Evolutionary conservation across 2,329 filamentous ascomycete species (phyloP).

Genomic region (Colletotrichum filicis): DNA sequence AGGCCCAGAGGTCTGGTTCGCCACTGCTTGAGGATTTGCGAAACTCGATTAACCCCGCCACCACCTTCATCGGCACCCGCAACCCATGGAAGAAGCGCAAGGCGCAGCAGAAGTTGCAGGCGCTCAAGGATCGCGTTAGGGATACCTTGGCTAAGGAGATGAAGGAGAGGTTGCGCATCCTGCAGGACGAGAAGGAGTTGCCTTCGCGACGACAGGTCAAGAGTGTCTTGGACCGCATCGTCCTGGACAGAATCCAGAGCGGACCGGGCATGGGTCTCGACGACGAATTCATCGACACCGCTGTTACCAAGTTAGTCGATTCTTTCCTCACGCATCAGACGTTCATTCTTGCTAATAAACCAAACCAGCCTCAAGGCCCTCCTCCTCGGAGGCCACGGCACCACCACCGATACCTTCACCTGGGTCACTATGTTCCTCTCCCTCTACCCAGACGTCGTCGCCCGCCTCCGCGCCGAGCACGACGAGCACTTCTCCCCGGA

Average conservation of each 20-base stretch:
- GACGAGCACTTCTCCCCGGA: slow-evolving; percentile 40
- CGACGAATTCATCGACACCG: slow-evolving; percentile 38
- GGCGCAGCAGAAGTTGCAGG: slow-evolving; percentile 13
- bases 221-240: slow-evolving; percentile 40
- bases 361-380: slow-evolving; percentile 39
- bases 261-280: slow-evolving; percentile 26
- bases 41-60: slow-evolving; percentile 28
- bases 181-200: slow-evolving; percentile 36
- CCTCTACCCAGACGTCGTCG: slow-evolving; percentile 36
- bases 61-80: slow-evolving; percentile 16
- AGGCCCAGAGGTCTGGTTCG: slow-evolving; percentile 37
- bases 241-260: slow-evolving; percentile 37
- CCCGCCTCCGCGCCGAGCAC: slow-evolving; percentile 38
- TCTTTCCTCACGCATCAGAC: accelerated
- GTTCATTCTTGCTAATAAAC: not conserved
- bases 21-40: slow-evolving; percentile 35
- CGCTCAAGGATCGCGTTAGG: slow-evolving; percentile 19
- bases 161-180: slow-evolving; percentile 7
- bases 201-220: slow-evolving; percentile 33
- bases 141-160: slow-evolving; percentile 22
- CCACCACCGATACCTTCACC: slow-evolving; percentile 39
- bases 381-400: slow-evolving; percentile 42
- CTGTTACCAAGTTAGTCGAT: slow-evolving; percentile 23
- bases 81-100: slow-evolving; percentile 31
- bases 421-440: slow-evolving; percentile 38